A percentile compares a stretch with the other conserved stretches of the same genome.
phyloP scores from a whole-genome alignment of 2,329 filamentous ascomycete species.

The Cladosporium sp. region DNA sequence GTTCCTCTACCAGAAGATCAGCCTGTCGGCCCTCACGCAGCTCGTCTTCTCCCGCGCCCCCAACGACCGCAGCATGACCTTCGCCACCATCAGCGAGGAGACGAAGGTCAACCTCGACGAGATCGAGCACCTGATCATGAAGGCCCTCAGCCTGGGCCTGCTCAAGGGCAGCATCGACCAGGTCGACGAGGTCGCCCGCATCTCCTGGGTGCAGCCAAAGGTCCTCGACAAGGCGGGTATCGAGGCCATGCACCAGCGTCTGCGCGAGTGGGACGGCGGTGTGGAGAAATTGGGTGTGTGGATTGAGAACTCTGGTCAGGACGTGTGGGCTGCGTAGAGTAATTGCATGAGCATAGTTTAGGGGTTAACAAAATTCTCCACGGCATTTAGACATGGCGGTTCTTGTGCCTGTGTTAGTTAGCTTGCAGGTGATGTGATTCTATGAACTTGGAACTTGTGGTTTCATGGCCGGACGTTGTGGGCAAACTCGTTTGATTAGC shows the following conservation, averaged over 20 bases:
- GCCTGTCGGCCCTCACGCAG: slow-evolving; percentile 91
- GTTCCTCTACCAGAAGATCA: slow-evolving; percentile 96
- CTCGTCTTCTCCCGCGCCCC: slow-evolving; percentile 93
- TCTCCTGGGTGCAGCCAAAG: slow-evolving; percentile 99
- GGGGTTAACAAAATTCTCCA: too few relatives aligned
- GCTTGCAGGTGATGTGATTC: too few relatives aligned
- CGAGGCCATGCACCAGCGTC: slow-evolving; percentile 78
- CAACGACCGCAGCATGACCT: slow-evolving; percentile 92
- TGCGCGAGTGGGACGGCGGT: slow-evolving; percentile 93
- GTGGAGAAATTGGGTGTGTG: slow-evolving; percentile 96
- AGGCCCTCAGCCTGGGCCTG: slow-evolving; percentile 90
- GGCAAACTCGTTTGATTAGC: too few relatives aligned
- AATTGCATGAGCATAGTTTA: background rate
- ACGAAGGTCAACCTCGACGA: slow-evolving; percentile 88
- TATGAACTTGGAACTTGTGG: too few relatives aligned
- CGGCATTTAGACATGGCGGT: too few relatives aligned
- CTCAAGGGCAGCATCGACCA: slow-evolving; percentile 93
- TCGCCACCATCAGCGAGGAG: slow-evolving; percentile 80
- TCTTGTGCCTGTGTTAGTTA: too few relatives aligned
- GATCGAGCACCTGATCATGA: slow-evolving; percentile 99
- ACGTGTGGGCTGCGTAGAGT: slow-evolving; percentile 80
- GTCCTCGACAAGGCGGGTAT: slow-evolving; percentile 95
- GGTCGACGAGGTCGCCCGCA: slow-evolving; percentile 87
- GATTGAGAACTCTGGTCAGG: slow-evolving; percentile 91
- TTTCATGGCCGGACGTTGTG: too few relatives aligned